Percentiles rank a stretch among this genome's conserved stretches.
phyloP scores from a whole-genome alignment of 2,329 filamentous ascomycete genomes.

The Fusarium hainanense region DNA sequence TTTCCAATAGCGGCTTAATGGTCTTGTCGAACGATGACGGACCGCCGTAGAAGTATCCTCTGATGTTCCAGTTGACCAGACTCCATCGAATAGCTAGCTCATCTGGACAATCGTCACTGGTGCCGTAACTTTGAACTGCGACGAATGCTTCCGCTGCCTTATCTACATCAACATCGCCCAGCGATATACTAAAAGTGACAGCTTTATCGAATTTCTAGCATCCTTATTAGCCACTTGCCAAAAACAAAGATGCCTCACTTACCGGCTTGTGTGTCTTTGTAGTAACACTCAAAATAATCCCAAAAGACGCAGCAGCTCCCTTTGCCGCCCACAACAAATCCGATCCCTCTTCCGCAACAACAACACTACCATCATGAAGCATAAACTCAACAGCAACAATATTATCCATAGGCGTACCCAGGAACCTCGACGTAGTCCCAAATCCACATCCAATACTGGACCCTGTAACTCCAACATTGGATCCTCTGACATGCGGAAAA shows the following conservation, averaged over 20 bases:
- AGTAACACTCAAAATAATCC: conserved; percentile 32
- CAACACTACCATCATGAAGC: conserved; percentile 36
- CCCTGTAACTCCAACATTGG: conserved; percentile 33
- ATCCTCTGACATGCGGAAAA: conserved; percentile 35
- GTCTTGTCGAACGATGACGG: conserved; percentile 21
- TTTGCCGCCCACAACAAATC: conserved; percentile 37
- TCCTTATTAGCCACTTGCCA: neutral
- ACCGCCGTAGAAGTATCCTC: conserved; percentile 38
- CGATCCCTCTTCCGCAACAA: conserved; percentile 26
- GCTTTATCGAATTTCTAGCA: conserved; percentile 13
- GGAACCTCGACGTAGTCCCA: conserved; percentile 24
- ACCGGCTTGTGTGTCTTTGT: conserved; percentile 32
- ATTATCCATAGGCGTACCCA: conserved; percentile 33
- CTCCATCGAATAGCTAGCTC: conserved; percentile 36
- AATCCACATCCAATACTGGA: conserved; percentile 36
- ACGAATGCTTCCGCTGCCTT: conserved; percentile 24
- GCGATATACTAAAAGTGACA: conserved; percentile 30
- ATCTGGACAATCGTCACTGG: conserved; percentile 8
- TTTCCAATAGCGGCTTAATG: conserved; percentile 11
- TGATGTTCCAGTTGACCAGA: conserved; percentile 13
- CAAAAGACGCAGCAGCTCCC: conserved; percentile 35
- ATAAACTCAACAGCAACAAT: conserved; percentile 32
- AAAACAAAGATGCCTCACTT: neutral
- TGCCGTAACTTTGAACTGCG: conserved; percentile 27
- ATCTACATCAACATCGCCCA: conserved; percentile 16